A percentile compares a stretch with the other conserved stretches of the same genome.
Evolutionary conservation across 306 rosid species (phyloP).

Genomic region (Cucumis sativus): DNA sequence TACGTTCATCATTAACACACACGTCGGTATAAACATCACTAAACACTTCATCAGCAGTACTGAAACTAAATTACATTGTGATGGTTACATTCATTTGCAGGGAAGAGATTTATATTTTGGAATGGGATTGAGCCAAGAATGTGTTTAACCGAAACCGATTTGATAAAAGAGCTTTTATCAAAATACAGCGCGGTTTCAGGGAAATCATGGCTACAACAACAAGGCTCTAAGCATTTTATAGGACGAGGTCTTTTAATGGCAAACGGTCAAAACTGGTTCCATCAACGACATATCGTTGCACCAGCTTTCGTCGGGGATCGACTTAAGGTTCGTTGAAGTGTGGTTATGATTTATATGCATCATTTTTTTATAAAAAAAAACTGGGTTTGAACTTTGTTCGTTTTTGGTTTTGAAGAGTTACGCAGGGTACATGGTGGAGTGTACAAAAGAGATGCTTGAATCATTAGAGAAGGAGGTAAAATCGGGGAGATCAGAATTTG

Average conservation of each 20-base stretch:
- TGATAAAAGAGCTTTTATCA: slow-evolving; percentile 32
- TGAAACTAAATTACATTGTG: too few species aligned
- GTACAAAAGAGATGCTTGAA: slow-evolving; percentile 66
- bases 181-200: slow-evolving; percentile 31
- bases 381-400: background rate
- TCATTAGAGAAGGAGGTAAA: slow-evolving; percentile 39
- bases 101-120: slow-evolving; percentile 36
- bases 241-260: slow-evolving; percentile 43
- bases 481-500: slow-evolving; percentile 44
- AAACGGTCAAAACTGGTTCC: slow-evolving; percentile 35
- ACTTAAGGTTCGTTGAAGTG: slow-evolving; percentile 20
- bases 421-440: slow-evolving; percentile 88
- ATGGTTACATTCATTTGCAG: background rate
- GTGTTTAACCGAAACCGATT: slow-evolving; percentile 29
- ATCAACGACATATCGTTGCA: slow-evolving; percentile 39
- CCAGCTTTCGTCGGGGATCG: slow-evolving; percentile 33
- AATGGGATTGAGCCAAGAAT: slow-evolving; percentile 40
- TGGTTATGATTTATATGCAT: background rate
- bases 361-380: background rate
- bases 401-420: slow-evolving; percentile 32
- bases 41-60: too few species aligned
- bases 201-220: slow-evolving; percentile 41
- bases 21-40: too few species aligned
- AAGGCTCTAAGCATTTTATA: slow-evolving; percentile 38
- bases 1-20: background rate